Evolutionary conservation across 108 stramenopile species (phyloP).

Genomic region (Cyclotella baltica): DNA sequence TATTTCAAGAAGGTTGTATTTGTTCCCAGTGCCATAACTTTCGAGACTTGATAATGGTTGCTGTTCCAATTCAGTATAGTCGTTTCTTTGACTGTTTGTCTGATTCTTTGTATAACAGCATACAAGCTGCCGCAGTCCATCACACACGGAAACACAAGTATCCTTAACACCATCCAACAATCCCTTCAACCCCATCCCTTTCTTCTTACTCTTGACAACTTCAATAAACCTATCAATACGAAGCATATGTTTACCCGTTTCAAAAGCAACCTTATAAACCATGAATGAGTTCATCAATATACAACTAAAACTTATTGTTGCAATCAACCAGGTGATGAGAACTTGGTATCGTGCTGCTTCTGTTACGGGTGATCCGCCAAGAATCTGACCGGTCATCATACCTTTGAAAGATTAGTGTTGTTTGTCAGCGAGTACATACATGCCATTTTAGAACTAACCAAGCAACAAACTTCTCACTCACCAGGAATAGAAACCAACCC

Average conservation of each 20-base stretch:
- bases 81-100: background rate
- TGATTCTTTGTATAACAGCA: constrained; percentile 18
- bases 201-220: constrained; percentile 29
- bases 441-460: background rate
- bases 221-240: constrained; percentile 51
- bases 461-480: constrained; percentile 10
- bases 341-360: constrained; percentile 93
- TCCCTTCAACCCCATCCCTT: constrained; percentile 4
- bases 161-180: background rate
- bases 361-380: constrained; percentile 79
- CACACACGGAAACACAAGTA: background rate
- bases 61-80: constrained; percentile 14
- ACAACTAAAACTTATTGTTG: constrained; percentile 48
- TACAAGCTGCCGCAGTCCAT: background rate
- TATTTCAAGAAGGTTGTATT: constrained; percentile 22
- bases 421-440: background rate
- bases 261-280: constrained; percentile 65
- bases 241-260: constrained; percentile 50
- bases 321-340: constrained; percentile 86
- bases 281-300: constrained; percentile 55
- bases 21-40: constrained; percentile 30
- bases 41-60: constrained; percentile 4
- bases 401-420: constrained; percentile 3
- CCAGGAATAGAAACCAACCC: constrained; percentile 91
- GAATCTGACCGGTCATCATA: constrained; percentile 96